Evolutionary conservation across 2,329 filamentous ascomycete genomes (phyloP).

Genomic region (Ilyonectria destructans): DNA sequence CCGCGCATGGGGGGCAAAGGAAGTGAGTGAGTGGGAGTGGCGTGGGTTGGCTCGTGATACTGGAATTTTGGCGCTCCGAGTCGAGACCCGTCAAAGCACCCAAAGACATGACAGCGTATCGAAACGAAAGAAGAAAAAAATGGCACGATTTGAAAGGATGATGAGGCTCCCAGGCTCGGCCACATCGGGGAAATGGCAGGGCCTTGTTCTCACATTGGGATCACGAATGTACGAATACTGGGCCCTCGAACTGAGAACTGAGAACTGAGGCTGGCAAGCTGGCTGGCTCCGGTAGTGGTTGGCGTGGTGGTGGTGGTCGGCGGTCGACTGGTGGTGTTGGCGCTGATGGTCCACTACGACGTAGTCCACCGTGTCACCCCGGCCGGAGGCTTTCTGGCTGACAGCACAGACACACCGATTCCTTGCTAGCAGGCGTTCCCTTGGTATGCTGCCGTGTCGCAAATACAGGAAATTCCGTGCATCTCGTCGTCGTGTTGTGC

Average conservation of each 20-base stretch:
- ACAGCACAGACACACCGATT: conserved; percentile 10
- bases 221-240: conserved; percentile 22
- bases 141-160: not conserved
- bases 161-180: not conserved
- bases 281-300: conserved; percentile 12
- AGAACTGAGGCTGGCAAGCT: conserved; percentile 26
- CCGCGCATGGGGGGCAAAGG: not conserved
- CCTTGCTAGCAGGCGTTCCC: conserved; percentile 3
- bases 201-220: not conserved
- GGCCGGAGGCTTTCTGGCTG: conserved; percentile 1
- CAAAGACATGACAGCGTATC: not conserved
- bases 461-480: not conserved
- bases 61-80: not conserved
- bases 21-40: not conserved
- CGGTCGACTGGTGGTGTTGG: conserved; percentile 16
- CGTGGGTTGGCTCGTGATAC: conserved; percentile 6
- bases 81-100: conserved; percentile 3
- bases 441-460: conserved; percentile 16
- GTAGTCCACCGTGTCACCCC: not conserved
- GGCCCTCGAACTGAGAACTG: conserved; percentile 27
- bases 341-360: conserved; percentile 22
- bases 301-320: too few relatives aligned
- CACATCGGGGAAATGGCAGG: not conserved
- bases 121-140: not conserved
- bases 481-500: not conserved